Evolutionary conservation across 1,284 basidiomycete species (phyloP).

Genomic region (Vanrija pseudolonga): DNA sequence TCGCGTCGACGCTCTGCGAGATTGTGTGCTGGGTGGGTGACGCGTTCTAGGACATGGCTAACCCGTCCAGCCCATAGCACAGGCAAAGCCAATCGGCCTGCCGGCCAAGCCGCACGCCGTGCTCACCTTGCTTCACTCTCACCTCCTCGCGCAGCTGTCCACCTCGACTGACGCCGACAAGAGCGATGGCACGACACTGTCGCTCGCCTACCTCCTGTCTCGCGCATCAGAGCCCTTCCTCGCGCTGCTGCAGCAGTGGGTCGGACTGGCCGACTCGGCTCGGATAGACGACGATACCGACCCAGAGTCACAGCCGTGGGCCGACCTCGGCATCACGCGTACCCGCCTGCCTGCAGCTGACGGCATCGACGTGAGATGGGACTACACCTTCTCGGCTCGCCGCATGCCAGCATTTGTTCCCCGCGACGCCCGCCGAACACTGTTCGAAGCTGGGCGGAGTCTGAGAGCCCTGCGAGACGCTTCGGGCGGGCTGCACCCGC

Average conservation of each 20-base stretch:
- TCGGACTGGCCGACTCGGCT: constrained; percentile 28
- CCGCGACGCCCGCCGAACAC: constrained; percentile 21
- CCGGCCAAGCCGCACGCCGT: constrained; percentile 33
- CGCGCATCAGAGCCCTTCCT: constrained; percentile 31
- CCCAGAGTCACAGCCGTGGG: constrained; percentile 36
- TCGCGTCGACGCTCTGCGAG: constrained; percentile 24
- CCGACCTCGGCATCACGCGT: constrained; percentile 41
- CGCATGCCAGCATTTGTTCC: constrained; percentile 43
- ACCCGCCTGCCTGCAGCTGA: background rate
- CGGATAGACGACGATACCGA: constrained; percentile 24
- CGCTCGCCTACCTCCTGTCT: constrained; percentile 36
- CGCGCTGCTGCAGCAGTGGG: constrained; percentile 36
- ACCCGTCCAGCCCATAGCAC: constrained; percentile 20
- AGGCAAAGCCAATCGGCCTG: constrained; percentile 19
- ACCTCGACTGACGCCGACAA: constrained; percentile 14
- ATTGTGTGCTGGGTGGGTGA: constrained; percentile 34
- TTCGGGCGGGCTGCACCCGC: constrained; percentile 31
- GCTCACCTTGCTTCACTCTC: constrained; percentile 34
- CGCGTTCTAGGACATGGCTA: background rate
- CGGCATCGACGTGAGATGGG: constrained; percentile 18
- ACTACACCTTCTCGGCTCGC: constrained; percentile 31
- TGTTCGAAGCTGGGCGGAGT: constrained; percentile 44
- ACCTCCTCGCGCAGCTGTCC: constrained; percentile 27
- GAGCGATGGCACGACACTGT: constrained; percentile 15
- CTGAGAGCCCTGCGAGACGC: constrained; percentile 39